These are phyloP conservation scores for Citrus sp. DNA, from an alignment of 345 rosid genomes.

Conservation along the genomic window DNA sequence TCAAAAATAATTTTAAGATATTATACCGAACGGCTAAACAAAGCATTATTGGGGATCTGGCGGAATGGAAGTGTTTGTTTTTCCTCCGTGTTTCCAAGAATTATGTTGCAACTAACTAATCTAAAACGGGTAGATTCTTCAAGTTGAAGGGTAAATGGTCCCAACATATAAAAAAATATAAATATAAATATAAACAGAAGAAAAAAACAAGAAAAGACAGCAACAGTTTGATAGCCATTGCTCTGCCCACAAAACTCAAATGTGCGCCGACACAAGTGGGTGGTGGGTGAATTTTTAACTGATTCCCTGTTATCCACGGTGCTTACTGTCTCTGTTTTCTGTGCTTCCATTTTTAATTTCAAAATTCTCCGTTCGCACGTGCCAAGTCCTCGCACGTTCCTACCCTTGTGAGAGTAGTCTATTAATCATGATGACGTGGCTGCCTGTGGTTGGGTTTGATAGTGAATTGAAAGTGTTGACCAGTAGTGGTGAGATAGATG, in stretches of 20 bases:
- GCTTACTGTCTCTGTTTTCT: background rate
- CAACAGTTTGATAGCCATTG: background rate
- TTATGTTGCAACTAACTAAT: background rate
- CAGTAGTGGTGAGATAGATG: background rate
- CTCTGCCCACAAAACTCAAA: background rate
- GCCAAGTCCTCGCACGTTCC: background rate
- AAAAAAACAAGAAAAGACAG: background rate
- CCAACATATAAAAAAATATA: background rate
- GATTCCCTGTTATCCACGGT: slow-evolving; percentile 14
- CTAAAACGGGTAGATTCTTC: background rate
- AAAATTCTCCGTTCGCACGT: background rate
- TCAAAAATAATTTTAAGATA: background rate
- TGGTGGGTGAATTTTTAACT: background rate
- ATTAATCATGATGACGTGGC: background rate
- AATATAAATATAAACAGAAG: background rate
- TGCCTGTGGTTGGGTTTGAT: background rate
- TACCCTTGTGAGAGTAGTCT: background rate
- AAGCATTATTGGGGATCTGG: background rate
- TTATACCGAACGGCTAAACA: background rate
- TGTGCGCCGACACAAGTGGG: slow-evolving; percentile 10
- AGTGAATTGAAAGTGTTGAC: slow-evolving; percentile 1
- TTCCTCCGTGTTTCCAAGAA: background rate
- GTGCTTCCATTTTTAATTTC: background rate
- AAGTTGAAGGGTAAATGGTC: slow-evolving; percentile 5
- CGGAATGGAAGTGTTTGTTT: background rate